Conservation (phyloP, 257 asterid species). For the Linaria vulgaris region DNA sequence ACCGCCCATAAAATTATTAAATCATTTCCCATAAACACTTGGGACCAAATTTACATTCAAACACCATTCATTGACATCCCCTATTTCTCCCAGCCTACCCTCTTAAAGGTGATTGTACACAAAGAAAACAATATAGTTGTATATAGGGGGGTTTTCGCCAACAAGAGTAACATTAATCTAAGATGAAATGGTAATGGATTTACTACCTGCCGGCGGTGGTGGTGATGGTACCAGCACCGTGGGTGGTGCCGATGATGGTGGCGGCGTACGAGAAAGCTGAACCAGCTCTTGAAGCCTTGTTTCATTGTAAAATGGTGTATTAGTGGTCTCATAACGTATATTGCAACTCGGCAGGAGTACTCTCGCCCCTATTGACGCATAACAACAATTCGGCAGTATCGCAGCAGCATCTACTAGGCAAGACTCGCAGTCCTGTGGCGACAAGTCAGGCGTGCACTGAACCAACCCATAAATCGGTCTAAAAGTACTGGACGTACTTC, state of each 20-base stretch:
- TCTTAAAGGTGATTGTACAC: too few species aligned
- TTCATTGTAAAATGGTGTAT: conserved; percentile 1
- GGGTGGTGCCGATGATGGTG: not conserved
- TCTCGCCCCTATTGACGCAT: not conserved
- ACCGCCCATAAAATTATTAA: too few species aligned
- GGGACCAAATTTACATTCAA: too few species aligned
- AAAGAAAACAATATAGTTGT: too few species aligned
- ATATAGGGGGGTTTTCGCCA: too few species aligned
- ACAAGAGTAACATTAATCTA: too few species aligned
- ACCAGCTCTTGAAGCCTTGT: conserved; percentile 9
- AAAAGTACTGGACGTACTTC: not conserved
- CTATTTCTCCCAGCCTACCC: too few species aligned
- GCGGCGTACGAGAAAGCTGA: not conserved
- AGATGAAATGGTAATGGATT: too few species aligned
- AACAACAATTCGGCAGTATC: not conserved
- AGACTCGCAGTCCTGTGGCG: not conserved
- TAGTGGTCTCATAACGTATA: conserved; percentile 7
- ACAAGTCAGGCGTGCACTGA: conserved; percentile 28
- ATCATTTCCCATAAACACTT: too few species aligned
- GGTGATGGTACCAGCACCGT: not conserved
- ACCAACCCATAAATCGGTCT: conserved; percentile 8
- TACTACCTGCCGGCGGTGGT: not conserved
- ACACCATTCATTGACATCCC: too few species aligned
- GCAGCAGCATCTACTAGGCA: not conserved
- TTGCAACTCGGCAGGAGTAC: conserved; percentile 10